Evolutionary conservation across 306 rosid species (phyloP).

Genomic region (Erythrophleum fordii): DNA sequence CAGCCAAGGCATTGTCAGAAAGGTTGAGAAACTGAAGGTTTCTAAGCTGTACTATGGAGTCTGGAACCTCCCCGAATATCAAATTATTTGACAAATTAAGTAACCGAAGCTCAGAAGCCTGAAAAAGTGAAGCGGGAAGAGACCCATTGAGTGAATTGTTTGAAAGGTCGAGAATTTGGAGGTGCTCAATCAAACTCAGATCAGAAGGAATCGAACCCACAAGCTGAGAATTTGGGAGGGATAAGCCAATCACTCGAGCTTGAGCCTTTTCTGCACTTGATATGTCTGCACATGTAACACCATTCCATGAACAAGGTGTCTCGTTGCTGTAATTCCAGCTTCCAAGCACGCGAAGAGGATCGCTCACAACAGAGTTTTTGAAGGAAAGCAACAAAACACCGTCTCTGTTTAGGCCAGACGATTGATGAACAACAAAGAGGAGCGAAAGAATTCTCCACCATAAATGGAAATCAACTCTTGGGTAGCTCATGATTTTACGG

Average conservation of each 20-base stretch:
- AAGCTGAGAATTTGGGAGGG: slow-evolving; percentile 70
- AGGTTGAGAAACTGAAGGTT: slow-evolving; percentile 67
- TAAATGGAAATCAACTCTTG: slow-evolving; percentile 35
- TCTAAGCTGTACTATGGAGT: slow-evolving; percentile 40
- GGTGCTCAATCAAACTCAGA: slow-evolving; percentile 69
- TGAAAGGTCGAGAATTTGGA: slow-evolving; percentile 74
- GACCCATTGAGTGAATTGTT: slow-evolving; percentile 85
- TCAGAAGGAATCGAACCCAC: slow-evolving; percentile 70
- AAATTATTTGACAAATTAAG: slow-evolving; percentile 68
- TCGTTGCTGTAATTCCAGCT: slow-evolving; percentile 62
- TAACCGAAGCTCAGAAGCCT: slow-evolving; percentile 54
- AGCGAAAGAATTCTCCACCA: slow-evolving; percentile 39
- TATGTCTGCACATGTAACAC: slow-evolving; percentile 53
- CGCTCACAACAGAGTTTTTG: slow-evolving; percentile 62
- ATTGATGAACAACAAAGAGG: slow-evolving; percentile 40
- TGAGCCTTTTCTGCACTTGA: slow-evolving; percentile 15
- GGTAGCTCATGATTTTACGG: slow-evolving; percentile 51
- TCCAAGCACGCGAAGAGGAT: slow-evolving; percentile 56
- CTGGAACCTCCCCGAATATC: slow-evolving; percentile 65
- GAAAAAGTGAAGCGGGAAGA: slow-evolving; percentile 61
- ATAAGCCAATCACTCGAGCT: slow-evolving; percentile 51
- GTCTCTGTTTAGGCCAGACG: slow-evolving; percentile 56
- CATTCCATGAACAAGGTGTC: slow-evolving; percentile 87
- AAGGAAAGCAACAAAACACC: slow-evolving; percentile 75
- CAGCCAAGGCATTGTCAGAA: slow-evolving; percentile 80